Conservation (phyloP, 2,329 filamentous ascomycete genomes). For the Stagonosporopsis chrysanthemi region DNA sequence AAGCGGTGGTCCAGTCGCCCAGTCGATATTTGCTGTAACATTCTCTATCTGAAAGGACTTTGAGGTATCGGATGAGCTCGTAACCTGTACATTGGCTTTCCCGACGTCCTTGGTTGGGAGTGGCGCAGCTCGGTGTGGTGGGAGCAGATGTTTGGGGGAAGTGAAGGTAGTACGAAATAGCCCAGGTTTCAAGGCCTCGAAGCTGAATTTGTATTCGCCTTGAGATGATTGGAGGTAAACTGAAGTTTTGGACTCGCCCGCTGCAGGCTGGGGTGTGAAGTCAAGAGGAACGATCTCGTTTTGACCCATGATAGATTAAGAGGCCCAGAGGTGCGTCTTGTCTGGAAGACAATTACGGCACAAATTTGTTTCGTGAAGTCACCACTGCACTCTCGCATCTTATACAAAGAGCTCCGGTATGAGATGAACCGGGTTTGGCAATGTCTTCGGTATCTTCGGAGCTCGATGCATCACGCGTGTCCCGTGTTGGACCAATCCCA, state of each 20-base stretch:
- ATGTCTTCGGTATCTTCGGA: neutral
- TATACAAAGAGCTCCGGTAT: neutral
- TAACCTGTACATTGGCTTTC: conserved; percentile 29
- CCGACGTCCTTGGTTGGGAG: conserved; percentile 53
- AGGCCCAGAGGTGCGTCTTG: neutral
- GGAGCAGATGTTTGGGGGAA: conserved; percentile 66
- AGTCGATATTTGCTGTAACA: conserved; percentile 65
- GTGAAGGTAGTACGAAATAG: conserved; percentile 74
- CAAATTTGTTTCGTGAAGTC: too few relatives aligned
- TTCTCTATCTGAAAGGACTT: conserved; percentile 58
- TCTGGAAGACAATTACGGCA: neutral
- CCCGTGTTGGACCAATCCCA: neutral
- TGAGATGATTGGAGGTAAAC: conserved; percentile 56
- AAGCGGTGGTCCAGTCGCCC: conserved; percentile 62
- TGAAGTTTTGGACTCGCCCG: conserved; percentile 27
- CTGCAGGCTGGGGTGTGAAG: conserved; percentile 40
- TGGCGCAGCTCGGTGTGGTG: conserved; percentile 68
- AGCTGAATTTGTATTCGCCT: conserved; percentile 63
- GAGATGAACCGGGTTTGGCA: neutral
- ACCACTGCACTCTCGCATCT: neutral
- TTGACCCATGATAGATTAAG: conserved; percentile 55
- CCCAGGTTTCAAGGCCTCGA: conserved; percentile 68
- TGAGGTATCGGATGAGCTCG: conserved; percentile 38
- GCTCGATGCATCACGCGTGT: neutral
- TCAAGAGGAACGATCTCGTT: conserved; percentile 54